Evolutionary conservation across 2,329 filamentous ascomycete genomes (phyloP).

Genomic region (Fusarium buharicum): DNA sequence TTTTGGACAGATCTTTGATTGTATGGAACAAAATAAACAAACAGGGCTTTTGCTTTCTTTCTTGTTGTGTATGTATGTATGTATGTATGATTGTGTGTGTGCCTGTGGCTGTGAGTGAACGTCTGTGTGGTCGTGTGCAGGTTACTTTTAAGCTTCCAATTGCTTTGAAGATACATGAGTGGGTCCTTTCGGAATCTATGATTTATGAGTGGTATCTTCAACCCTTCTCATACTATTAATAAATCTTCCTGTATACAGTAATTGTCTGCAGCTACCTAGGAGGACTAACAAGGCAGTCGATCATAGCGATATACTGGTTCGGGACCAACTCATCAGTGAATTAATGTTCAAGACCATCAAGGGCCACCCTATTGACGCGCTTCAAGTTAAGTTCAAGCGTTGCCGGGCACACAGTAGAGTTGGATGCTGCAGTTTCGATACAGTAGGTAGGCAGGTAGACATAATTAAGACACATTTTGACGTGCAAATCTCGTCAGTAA

Average conservation of each 20-base stretch:
- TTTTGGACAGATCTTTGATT: slow-evolving; percentile 9
- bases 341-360: not conserved
- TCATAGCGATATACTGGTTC: slow-evolving; percentile 3
- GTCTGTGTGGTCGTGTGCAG: slow-evolving; percentile 13
- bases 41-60: not conserved
- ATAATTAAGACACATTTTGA: too few relatives aligned
- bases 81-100: not conserved
- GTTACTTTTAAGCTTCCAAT: not conserved
- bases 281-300: not conserved
- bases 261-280: too few relatives aligned
- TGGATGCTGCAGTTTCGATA: slow-evolving; percentile 7
- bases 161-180: slow-evolving; percentile 4
- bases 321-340: too few relatives aligned
- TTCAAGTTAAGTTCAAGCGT: slow-evolving; percentile 12
- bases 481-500: slow-evolving; percentile 16
- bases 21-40: not conserved
- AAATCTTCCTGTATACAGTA: too few relatives aligned
- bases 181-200: slow-evolving; percentile 5
- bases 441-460: slow-evolving; percentile 15
- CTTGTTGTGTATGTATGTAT: not conserved
- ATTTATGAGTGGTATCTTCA: slow-evolving; percentile 2
- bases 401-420: slow-evolving; percentile 26
- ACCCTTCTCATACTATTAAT: too few relatives aligned
- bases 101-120: slow-evolving; percentile 4
- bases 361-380: not conserved